Conservation (phyloP, 164 flowering plant species). For the Vitis rupestris region DNA sequence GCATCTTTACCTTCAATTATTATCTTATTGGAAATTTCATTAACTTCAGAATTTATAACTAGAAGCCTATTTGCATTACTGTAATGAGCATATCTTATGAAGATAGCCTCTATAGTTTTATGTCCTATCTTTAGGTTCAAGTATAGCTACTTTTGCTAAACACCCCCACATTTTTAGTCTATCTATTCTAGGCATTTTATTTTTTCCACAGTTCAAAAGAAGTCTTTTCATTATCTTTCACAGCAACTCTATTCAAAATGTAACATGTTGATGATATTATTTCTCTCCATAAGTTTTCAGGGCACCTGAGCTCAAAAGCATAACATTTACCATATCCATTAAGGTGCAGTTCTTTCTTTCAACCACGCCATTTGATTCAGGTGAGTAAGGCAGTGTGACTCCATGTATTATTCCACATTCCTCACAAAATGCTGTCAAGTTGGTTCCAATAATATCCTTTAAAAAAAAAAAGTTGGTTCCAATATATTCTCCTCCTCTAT, state of each 20-base stretch:
- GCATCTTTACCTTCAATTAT: background rate
- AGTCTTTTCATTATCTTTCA: background rate
- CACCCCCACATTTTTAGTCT: conserved; percentile 1
- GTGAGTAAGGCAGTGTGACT: too few relatives aligned
- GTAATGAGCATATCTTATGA: background rate
- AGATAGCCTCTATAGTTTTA: background rate
- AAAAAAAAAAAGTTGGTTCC: too few relatives aligned
- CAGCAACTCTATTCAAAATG: background rate
- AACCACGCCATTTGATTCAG: too few relatives aligned
- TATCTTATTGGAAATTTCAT: background rate
- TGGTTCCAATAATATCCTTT: too few relatives aligned
- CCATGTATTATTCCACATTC: too few relatives aligned
- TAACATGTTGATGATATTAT: background rate
- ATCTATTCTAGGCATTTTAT: background rate
- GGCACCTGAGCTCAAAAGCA: background rate
- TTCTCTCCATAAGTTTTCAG: background rate
- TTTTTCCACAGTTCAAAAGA: background rate
- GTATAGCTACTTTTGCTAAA: background rate
- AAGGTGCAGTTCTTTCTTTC: too few relatives aligned
- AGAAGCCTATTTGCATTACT: background rate
- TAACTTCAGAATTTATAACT: background rate
- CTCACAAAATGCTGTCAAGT: too few relatives aligned
- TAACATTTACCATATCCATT: background rate
- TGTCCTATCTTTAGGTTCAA: background rate
- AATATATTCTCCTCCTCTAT: too few relatives aligned